These are phyloP conservation scores for Schizochytrium sp. DNA, from an alignment of 108 stramenopile genomes.

Conservation along the genomic window DNA sequence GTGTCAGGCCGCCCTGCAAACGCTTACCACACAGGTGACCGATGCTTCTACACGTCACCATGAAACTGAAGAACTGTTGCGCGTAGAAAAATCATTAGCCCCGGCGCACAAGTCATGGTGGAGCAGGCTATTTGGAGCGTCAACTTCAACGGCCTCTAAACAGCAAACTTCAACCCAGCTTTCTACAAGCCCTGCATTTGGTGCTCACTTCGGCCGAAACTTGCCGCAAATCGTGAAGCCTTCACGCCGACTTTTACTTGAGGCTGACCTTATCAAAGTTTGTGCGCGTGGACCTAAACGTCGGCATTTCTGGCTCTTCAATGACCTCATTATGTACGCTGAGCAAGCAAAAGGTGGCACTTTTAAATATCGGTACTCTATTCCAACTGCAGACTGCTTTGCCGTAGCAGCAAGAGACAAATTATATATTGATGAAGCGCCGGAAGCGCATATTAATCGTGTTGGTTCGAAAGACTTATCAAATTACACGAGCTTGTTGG, in stretches of 20 bases:
- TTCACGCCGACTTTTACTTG: not conserved
- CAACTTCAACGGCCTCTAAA: too few species aligned
- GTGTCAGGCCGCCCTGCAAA: not conserved
- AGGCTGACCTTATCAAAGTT: conserved; percentile 7
- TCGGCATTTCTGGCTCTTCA: conserved; percentile 28
- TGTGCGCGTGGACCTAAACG: not conserved
- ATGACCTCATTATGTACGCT: conserved; percentile 48
- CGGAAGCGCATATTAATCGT: not conserved
- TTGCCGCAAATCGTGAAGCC: not conserved
- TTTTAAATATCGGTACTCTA: not conserved
- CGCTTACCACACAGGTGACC: not conserved
- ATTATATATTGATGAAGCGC: not conserved
- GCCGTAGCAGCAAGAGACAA: not conserved
- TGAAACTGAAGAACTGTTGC: not conserved
- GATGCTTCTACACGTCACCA: not conserved
- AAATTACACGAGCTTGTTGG: not conserved
- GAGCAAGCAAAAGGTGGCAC: not conserved
- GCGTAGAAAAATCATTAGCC: not conserved
- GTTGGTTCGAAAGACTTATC: not conserved
- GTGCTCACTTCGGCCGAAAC: not conserved
- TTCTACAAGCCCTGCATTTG: too few species aligned
- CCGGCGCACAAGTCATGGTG: not conserved
- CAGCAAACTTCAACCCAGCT: too few species aligned
- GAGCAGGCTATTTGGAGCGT: too few species aligned
- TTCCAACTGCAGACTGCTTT: conserved; percentile 9